Base-by-base conservation (phyloP, 2,329 filamentous ascomycete species). In the Exophiala calicioides region DNA sequence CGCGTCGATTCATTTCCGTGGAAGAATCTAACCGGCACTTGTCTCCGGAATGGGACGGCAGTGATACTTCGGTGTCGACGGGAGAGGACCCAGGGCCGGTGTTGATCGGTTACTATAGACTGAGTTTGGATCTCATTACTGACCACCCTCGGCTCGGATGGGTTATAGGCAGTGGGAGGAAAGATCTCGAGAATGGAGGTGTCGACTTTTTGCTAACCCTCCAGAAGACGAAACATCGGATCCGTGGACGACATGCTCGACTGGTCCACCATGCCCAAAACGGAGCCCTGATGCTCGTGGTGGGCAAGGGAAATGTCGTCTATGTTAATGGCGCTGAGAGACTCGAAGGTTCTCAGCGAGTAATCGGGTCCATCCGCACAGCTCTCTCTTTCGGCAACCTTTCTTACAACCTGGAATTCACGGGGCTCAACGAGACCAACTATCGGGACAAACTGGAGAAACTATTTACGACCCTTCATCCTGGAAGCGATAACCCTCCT, bases 151-250 rank as follows among this genome's bases (percentile, higher is more conserved):
- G 15, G 13, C 43, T 35, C 2, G 48, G 48, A 12, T 51, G 48
- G 48, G 38, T 47, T 3, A 18, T 51, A 23, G 48, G 48, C 10
- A 29, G 34, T 23, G 48, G 48, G 18, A 27, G 43, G 16, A 35
- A 31, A 21, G 43, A 41, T 18, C 26, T 43, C 19, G 19, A 19
- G n/a, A 35, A 51, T 34, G 35, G 24, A 16, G 48, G 43, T 24
- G 48, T 51, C 13, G 48, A 51, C 30, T 39, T 51, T 29, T 29
- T 47, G 9, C 24, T 49, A 21, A 49, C 46, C 34, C 34, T 49
- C 10, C 33, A 44, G 27, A 42, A 37, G 32, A 44, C 29, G 9
- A 42, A 23, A 21, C 29, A 51, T 31, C 35, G 39, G 16, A 44
- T 51, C 16, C 30, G 33, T 15, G 38, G 42, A 15, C 31, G 43